Base-by-base conservation (phyloP, 306 rosid species). In the Glycine soja region DNA sequence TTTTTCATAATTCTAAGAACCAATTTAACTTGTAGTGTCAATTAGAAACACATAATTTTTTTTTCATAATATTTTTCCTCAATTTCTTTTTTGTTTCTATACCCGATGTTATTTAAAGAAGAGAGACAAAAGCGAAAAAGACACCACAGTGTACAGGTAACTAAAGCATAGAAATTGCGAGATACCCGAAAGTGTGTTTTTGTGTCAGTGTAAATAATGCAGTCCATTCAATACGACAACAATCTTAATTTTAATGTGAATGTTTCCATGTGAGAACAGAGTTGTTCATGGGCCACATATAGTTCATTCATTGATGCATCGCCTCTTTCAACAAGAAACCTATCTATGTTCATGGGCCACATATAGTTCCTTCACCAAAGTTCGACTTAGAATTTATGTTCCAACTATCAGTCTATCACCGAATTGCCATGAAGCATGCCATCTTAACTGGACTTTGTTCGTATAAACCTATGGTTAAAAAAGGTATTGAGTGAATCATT, bases 181-280 rank as follows among this genome's bases (percentile, higher is more conserved):
- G 77, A 72, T 72, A 38, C 77, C 77, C 51, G 77, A 72, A 3
- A 53, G 11, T 4, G 14, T 72, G 65, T 72, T 72, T 51, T 4
- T 36, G 13, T 53, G 65, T 54, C 77, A 0, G 5, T 36, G 38
- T 15, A 3, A 53, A 53, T 53, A 72, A 72, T 53, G 45, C n/a
- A 7, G 14, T 13, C 7, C 42, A 19, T 70, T 11, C 3, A 42
- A 48, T 36, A 6, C 5, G 32, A 53, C 78, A 74, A 18, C 4
- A 4, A 12, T 56, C 53, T 57, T 16, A 57, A 40, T 18, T 42
- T 57, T 5, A 38, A 40, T 6, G 53, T 18, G 19, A 54, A 74
- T 11, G 19, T 11, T 19, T 36, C 38, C 38, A 2, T 72, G 30
- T 58, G 30, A 75, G 43, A 58, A 24, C 57, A 58, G 7, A 54